Evolutionary conservation across 106 monocot genomes (phyloP).

Genomic region (Cymbidium sinense): DNA sequence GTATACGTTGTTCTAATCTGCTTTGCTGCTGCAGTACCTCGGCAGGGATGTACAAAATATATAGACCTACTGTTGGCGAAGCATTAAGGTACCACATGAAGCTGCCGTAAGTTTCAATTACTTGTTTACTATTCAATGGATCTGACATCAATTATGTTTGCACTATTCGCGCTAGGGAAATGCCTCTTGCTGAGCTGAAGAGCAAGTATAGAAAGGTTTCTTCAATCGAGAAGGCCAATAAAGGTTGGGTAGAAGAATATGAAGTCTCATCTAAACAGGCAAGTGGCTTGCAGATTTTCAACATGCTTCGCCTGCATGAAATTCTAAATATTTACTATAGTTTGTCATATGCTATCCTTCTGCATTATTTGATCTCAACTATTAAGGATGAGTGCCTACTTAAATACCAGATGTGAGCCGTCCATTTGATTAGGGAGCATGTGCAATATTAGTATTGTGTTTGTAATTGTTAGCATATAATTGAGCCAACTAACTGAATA

Average conservation of each 20-base stretch:
- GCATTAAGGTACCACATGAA: slow-evolving; percentile 66
- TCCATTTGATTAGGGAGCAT: background rate
- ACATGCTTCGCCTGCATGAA: background rate
- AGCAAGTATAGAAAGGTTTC: slow-evolving; percentile 80
- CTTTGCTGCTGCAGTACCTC: slow-evolving; percentile 46
- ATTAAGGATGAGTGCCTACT: background rate
- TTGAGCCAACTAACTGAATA: background rate
- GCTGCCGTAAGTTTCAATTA: slow-evolving; percentile 33
- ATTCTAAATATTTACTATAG: background rate
- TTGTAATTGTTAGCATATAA: background rate
- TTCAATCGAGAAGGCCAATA: slow-evolving; percentile 66
- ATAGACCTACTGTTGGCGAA: slow-evolving; percentile 92
- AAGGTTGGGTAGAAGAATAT: slow-evolving; percentile 93
- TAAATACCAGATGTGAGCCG: background rate
- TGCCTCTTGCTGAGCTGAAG: slow-evolving; percentile 78
- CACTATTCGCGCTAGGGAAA: slow-evolving; percentile 51
- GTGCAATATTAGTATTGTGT: background rate
- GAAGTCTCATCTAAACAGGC: slow-evolving; percentile 85
- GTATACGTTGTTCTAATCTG: background rate
- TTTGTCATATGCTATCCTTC: background rate
- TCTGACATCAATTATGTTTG: background rate
- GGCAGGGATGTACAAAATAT: slow-evolving; percentile 67
- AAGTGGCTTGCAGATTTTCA: background rate
- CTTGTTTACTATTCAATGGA: background rate
- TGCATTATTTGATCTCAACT: background rate